A percentile compares a stretch with the other conserved stretches of the same genome.
Conservation (phyloP, 257 asterid species). For the Plantago major region DNA sequence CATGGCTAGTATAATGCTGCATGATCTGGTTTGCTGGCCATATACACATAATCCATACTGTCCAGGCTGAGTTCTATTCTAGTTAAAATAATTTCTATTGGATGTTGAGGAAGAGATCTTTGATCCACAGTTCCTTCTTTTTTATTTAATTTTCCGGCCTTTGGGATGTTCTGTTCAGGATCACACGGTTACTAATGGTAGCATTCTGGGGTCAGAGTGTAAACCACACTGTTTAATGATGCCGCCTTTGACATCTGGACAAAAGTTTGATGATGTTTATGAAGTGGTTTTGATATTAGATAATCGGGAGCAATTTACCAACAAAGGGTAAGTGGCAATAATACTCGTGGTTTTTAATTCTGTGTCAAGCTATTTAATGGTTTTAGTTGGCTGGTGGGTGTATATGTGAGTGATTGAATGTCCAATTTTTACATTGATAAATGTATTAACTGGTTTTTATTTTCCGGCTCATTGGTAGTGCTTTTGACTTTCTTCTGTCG, state of each 20-base stretch:
- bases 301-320: conserved; percentile 86
- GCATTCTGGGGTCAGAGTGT: conserved; percentile 36
- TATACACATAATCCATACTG: conserved; percentile 10
- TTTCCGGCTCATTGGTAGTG: conserved; percentile 2
- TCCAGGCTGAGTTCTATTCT: not conserved
- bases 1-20: too few species aligned
- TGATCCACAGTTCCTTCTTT: conserved; percentile 5
- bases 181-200: conserved; percentile 27
- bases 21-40: not conserved
- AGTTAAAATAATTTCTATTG: not conserved
- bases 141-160: conserved; percentile 16
- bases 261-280: conserved; percentile 79
- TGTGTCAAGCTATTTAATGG: not conserved
- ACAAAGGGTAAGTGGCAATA: conserved; percentile 55
- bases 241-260: conserved; percentile 81
- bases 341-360: conserved; percentile 11
- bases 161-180: conserved; percentile 34
- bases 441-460: conserved; percentile 9
- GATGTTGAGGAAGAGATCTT: conserved; percentile 8
- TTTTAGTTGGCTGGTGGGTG: too few species aligned
- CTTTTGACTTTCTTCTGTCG: not conserved
- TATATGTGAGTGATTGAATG: not conserved
- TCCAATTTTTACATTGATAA: conserved; percentile 10
- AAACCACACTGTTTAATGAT: conserved; percentile 41
- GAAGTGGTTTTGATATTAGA: conserved; percentile 78